Percentiles rank a stretch among this genome's conserved stretches.
phyloP scores from a whole-genome alignment of 257 asterid species.

The Penstemon barbatus region DNA sequence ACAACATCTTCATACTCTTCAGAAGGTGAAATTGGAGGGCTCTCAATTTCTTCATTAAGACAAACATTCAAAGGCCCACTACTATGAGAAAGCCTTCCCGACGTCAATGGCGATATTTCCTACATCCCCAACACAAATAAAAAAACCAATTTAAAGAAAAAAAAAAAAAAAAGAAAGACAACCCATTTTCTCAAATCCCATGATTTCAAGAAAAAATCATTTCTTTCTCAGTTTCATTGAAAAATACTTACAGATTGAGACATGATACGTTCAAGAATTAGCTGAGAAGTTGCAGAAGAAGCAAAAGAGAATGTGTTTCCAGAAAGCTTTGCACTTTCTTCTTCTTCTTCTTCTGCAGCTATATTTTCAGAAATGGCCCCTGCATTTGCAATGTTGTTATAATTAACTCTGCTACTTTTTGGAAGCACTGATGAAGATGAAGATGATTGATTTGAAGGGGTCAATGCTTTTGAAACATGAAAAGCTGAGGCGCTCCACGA shows the following conservation, averaged over 20 bases:
- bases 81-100: constrained; percentile 97
- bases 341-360: constrained; percentile 57
- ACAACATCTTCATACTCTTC: constrained; percentile 94
- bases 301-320: constrained; percentile 93
- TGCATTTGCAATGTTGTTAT: constrained; percentile 2
- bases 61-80: constrained; percentile 91
- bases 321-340: constrained; percentile 59
- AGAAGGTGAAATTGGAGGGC: constrained; percentile 88
- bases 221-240: neutral
- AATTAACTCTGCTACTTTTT: constrained; percentile 16
- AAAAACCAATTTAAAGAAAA: neutral
- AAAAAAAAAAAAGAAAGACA: neutral
- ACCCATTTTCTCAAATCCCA: neutral
- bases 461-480: constrained; percentile 70
- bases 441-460: constrained; percentile 38
- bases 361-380: constrained; percentile 50
- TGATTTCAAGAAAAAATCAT: neutral
- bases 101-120: constrained; percentile 94
- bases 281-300: constrained; percentile 96
- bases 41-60: constrained; percentile 78
- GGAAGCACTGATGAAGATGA: constrained; percentile 32
- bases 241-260: constrained; percentile 75
- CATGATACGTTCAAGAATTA: constrained; percentile 94
- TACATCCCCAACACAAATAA: constrained; percentile 31
- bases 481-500: constrained; percentile 97